Conservation (phyloP, 179 eudicot species). For the Drosera spatulata region DNA sequence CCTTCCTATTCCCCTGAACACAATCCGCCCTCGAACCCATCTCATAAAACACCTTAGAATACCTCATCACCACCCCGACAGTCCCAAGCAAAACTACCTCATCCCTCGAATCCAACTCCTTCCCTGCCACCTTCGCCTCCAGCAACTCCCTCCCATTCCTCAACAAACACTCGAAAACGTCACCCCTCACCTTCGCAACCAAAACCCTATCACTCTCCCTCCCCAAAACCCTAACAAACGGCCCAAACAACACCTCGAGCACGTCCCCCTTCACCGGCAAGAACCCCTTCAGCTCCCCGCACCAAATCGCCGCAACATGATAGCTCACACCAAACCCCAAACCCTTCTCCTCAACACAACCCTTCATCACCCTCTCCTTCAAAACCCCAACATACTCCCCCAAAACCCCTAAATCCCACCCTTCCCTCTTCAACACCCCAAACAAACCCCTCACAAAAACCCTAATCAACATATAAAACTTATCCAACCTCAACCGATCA, state of each 20-base stretch:
- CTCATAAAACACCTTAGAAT: constrained; percentile 40
- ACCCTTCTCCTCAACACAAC: constrained; percentile 35
- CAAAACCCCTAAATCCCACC: constrained; percentile 50
- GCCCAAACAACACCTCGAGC: constrained; percentile 44
- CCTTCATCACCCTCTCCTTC: constrained; percentile 34
- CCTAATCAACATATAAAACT: constrained; percentile 68
- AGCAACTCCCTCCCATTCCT: constrained; percentile 45
- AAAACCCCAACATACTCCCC: constrained; percentile 28
- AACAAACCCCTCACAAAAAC: constrained; percentile 45
- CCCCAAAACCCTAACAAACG: constrained; percentile 36
- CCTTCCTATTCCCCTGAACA: constrained; percentile 81
- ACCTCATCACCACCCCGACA: constrained; percentile 44
- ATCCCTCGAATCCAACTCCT: constrained; percentile 16
- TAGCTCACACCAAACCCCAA: constrained; percentile 75
- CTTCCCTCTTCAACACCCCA: constrained; percentile 28
- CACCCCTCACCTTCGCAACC: constrained; percentile 50
- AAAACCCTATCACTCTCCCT: constrained; percentile 51
- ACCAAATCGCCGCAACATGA: constrained; percentile 61
- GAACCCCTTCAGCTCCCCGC: constrained; percentile 56
- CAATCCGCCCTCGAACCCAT: constrained; percentile 51
- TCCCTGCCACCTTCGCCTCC: constrained; percentile 26
- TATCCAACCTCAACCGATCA: constrained; percentile 70
- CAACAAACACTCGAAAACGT: constrained; percentile 52
- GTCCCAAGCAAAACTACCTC: constrained; percentile 39
- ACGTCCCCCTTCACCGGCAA: constrained; percentile 49